These are phyloP conservation scores for Malassezia sp. DNA, from an alignment of 1,284 basidiomycete genomes.

Conservation along the genomic window DNA sequence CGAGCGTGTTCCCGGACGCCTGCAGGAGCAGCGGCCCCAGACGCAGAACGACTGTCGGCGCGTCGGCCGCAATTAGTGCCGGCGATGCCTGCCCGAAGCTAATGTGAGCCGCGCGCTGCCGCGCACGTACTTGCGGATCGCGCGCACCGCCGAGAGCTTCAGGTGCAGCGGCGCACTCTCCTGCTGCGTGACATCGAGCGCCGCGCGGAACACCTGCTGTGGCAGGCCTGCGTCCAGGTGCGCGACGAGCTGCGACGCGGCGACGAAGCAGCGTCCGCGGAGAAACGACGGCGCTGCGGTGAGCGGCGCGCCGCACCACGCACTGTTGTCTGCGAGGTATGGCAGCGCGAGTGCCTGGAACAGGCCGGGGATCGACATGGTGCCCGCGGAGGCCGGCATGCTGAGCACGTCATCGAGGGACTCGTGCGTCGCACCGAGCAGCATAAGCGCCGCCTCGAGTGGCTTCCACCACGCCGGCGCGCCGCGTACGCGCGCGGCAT, in stretches of 20 bases:
- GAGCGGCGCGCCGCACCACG: slow-evolving; percentile 58
- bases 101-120: too few relatives aligned
- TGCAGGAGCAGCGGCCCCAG: slow-evolving; percentile 70
- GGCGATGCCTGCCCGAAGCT: slow-evolving; percentile 51
- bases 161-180: slow-evolving; percentile 62
- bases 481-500: slow-evolving; percentile 49
- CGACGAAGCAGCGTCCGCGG: slow-evolving; percentile 85
- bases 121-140: slow-evolving; percentile 44
- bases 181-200: slow-evolving; percentile 71
- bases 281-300: slow-evolving; percentile 61
- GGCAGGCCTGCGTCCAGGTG: slow-evolving; percentile 58
- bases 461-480: slow-evolving; percentile 57
- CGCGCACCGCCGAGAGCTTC: slow-evolving; percentile 72
- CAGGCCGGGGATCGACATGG: slow-evolving; percentile 54
- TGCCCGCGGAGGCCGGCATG: too few relatives aligned
- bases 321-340: too few relatives aligned
- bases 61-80: slow-evolving; percentile 56
- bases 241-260: slow-evolving; percentile 76
- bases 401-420: slow-evolving; percentile 62
- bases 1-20: slow-evolving; percentile 74
- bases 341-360: slow-evolving; percentile 73
- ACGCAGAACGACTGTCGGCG: slow-evolving; percentile 64
- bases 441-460: slow-evolving; percentile 69
- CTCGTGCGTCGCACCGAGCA: slow-evolving; percentile 71
- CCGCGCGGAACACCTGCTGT: slow-evolving; percentile 62